A percentile compares a stretch with the other conserved stretches of the same genome.
Conservation (phyloP, 2,329 filamentous ascomycete genomes). For the Didymellaceae sp. region DNA sequence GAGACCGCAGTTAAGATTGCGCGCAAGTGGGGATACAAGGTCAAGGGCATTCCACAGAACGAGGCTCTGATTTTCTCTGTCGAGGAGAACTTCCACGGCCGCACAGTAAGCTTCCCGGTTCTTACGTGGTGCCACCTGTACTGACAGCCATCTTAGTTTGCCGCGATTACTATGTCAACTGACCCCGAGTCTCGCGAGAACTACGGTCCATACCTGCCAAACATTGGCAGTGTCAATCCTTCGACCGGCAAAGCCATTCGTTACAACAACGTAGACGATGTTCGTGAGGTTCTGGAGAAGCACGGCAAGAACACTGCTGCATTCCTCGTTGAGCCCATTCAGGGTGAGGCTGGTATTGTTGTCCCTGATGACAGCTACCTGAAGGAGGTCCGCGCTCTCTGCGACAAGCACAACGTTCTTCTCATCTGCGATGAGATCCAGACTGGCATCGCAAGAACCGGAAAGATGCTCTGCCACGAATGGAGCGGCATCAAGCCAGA, state of each 20-base stretch:
- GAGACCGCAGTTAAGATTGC: slow-evolving; percentile 97
- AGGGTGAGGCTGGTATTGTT: slow-evolving; percentile 96
- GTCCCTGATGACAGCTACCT: slow-evolving; percentile 93
- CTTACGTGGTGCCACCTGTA: background rate
- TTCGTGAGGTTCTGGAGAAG: slow-evolving; percentile 78
- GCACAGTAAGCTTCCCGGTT: slow-evolving; percentile 70
- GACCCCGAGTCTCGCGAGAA: slow-evolving; percentile 96
- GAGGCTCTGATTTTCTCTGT: slow-evolving; percentile 86
- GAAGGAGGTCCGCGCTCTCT: slow-evolving; percentile 77
- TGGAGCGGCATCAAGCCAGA: slow-evolving; percentile 97
- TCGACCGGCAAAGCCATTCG: slow-evolving; percentile 78
- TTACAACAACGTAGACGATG: slow-evolving; percentile 83
- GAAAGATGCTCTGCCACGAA: slow-evolving; percentile 90
- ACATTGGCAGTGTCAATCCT: slow-evolving; percentile 79
- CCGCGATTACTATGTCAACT: slow-evolving; percentile 91
- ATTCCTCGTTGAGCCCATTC: slow-evolving; percentile 94
- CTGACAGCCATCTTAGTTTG: slow-evolving; percentile 67
- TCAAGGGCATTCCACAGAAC: slow-evolving; percentile 84
- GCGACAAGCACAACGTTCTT: slow-evolving; percentile 93
- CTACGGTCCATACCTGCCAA: slow-evolving; percentile 94
- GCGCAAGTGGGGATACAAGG: slow-evolving; percentile 97
- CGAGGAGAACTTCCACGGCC: slow-evolving; percentile 93
- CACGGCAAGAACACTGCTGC: slow-evolving; percentile 87
- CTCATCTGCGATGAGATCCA: slow-evolving; percentile 99
- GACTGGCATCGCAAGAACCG: slow-evolving; percentile 94